phyloP scores from a whole-genome alignment of 768 basidiomycete genomes.

The Phylloporus arenicola region DNA sequence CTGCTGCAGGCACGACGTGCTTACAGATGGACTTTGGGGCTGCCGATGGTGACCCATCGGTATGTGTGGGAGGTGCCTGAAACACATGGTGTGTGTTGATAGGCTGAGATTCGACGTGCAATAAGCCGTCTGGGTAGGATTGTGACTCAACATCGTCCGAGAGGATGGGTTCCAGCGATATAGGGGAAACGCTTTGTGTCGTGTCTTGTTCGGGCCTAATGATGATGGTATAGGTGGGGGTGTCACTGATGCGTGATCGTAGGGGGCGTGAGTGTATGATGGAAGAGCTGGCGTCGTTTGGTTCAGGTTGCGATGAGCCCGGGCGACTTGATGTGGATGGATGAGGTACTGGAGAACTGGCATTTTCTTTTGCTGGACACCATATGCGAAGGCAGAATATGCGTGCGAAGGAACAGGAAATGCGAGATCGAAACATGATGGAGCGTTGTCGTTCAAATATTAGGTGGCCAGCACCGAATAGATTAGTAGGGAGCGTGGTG shows the following conservation, averaged over 20 bases:
- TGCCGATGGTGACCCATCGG: neutral
- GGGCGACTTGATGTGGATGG: neutral
- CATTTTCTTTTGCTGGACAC: neutral
- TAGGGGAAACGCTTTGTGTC: neutral
- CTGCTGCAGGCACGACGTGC: neutral
- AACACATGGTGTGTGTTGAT: neutral
- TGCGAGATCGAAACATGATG: constrained; percentile 15
- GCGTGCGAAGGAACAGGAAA: constrained; percentile 13
- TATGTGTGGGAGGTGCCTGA: neutral
- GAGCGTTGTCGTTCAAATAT: neutral
- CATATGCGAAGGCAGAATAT: constrained; percentile 15
- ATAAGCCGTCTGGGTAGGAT: neutral
- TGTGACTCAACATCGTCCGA: neutral
- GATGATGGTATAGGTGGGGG: constrained; percentile 8
- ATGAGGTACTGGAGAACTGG: neutral
- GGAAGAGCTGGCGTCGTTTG: neutral
- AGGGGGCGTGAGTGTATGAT: neutral
- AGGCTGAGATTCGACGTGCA: neutral
- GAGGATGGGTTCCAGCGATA: neutral
- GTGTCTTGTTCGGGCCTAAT: neutral
- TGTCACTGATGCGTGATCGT: neutral
- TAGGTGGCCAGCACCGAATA: constrained; percentile 14
- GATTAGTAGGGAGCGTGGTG: neutral
- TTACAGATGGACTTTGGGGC: neutral
- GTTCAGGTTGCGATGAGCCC: neutral